These are phyloP conservation scores for Sambucus nigra DNA, from an alignment of 129 eudicot genomes.

Conservation along the genomic window DNA sequence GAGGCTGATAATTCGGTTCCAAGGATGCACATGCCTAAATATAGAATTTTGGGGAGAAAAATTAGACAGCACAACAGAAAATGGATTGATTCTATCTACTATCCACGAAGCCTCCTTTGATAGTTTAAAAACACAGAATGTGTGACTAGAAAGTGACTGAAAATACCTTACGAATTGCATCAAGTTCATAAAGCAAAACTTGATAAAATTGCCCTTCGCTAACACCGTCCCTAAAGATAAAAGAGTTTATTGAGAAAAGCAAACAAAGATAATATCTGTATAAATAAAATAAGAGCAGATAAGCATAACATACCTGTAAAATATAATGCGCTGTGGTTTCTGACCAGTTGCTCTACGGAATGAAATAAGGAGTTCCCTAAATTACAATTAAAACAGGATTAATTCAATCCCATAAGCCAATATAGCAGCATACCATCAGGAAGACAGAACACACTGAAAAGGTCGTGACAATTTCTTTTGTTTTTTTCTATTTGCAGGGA, in stretches of 20 bases:
- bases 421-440: neutral
- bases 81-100: neutral
- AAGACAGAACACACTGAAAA: neutral
- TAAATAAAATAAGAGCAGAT: neutral
- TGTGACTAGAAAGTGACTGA: no score
- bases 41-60: neutral
- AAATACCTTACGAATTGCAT: conserved; percentile 81
- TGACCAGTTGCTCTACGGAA: conserved; percentile 77
- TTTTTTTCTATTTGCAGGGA: no score
- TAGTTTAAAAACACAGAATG: no score
- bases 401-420: neutral
- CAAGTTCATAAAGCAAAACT: conserved; percentile 80
- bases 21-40: conserved; percentile 75
- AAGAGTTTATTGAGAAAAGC: neutral
- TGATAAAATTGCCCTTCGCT: conserved; percentile 95
- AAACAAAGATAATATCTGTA: neutral
- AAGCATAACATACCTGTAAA: conserved; percentile 47
- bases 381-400: neutral
- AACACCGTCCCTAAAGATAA: conserved; percentile 71
- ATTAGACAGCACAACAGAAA: neutral
- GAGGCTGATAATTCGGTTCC: conserved; percentile 80
- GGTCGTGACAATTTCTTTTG: no score
- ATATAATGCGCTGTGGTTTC: conserved; percentile 75
- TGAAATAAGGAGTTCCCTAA: conserved; percentile 74
- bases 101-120: no score